Base-by-base conservation (phyloP, 768 basidiomycete species). In the Pisolithus marmoratus region DNA sequence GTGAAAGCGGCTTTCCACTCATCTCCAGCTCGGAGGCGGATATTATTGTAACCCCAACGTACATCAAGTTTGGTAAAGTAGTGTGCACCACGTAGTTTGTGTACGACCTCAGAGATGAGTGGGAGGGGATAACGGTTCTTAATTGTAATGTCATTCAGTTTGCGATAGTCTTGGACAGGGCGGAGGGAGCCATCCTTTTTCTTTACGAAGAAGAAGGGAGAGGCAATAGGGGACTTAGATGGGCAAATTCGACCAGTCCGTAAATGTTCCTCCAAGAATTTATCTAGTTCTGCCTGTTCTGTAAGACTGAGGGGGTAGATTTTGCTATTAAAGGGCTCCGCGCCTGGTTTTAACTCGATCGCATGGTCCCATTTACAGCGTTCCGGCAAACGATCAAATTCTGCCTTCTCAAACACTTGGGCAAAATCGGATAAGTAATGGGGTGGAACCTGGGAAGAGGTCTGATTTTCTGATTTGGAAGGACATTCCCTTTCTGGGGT, bases 1-100 rank as follows among this genome's bases (percentile, higher is more conserved):
- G 38, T 20, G 40, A 72, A 73, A 0, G 68, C 69, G 0, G 63
- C 72, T 20, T 72, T 69, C 63, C 60, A 65, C 42, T 68, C 58
- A 45, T 70, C 53, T 2, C 65, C 63, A 12, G 58, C 54, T 2
- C 47, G 49, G 20, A 73, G 59, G 1, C 56, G 48, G 4, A 72
- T 43, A 6, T 65, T 63, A 45, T 75, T 67, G 41, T 71, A 76
- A 0, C 65, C 71, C 44, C 58, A 61, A 0, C 57, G 47, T 11
- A 73, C 48, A 54, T 75, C 64, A 14, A 66, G 12, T 41, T 62
- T 65, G 8, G 63, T 64, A 48, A 66, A 69, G 49, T 65, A 49
- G 0, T 48, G 40, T 0, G 68, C 54, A 0, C 46, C 29, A 4
- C 55, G 51, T 0, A 71, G 58, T 17, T 62, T 57, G 5, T 66